These are phyloP conservation scores for Backusella macrospora DNA, from an alignment of 192 early-diverging fungal species.

Conservation along the genomic window DNA sequence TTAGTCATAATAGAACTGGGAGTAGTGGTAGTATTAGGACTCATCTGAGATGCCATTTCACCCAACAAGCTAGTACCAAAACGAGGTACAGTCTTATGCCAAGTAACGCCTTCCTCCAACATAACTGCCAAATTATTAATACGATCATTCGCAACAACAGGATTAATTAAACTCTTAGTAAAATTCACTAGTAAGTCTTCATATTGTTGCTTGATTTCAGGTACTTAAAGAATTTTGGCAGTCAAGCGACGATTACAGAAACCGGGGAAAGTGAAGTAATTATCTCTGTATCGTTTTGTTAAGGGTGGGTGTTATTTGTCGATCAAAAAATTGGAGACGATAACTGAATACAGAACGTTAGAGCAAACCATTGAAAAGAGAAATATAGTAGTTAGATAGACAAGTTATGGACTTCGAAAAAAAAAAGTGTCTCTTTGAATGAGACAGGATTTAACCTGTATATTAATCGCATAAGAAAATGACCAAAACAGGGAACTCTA, in stretches of 20 bases:
- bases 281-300: too few relatives aligned
- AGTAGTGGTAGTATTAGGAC: background rate
- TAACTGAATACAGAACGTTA: too few relatives aligned
- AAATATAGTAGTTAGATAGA: too few relatives aligned
- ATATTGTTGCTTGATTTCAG: constrained; percentile 37
- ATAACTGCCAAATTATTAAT: constrained; percentile 33
- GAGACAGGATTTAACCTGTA: too few relatives aligned
- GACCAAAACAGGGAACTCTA: too few relatives aligned
- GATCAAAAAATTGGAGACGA: too few relatives aligned
- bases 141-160: constrained; percentile 24
- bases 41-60: background rate
- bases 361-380: too few relatives aligned
- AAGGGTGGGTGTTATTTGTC: too few relatives aligned
- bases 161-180: constrained; percentile 40
- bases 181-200: constrained; percentile 40
- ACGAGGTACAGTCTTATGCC: constrained; percentile 38
- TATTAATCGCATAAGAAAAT: too few relatives aligned
- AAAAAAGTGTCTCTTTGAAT: too few relatives aligned
- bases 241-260: constrained; percentile 30
- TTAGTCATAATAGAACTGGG: background rate
- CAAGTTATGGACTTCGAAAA: too few relatives aligned
- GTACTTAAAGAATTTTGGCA: constrained; percentile 37
- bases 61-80: background rate
- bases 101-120: constrained; percentile 43
- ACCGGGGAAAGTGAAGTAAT: constrained; percentile 21